Percentiles rank a stretch among this genome's conserved stretches.
phyloP scores from a whole-genome alignment of 495 filamentous ascomycete species.

The Terfezia claveryi region DNA sequence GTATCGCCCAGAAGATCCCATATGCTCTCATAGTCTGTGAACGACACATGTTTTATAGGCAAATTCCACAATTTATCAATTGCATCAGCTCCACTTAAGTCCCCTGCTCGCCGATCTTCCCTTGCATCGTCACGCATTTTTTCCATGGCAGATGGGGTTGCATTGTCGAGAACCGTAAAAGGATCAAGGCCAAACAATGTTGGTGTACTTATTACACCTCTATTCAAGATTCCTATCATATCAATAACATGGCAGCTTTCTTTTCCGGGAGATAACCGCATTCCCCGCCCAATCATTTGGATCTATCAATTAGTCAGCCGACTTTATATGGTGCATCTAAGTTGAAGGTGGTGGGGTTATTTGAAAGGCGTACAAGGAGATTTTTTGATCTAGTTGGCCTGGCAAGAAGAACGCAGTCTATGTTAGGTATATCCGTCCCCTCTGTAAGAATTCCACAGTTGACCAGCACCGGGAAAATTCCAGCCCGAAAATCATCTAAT shows the following conservation, averaged over 20 bases:
- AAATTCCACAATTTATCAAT: background rate
- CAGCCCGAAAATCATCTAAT: constrained; percentile 47
- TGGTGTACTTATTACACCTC: constrained; percentile 69
- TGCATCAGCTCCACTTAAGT: background rate
- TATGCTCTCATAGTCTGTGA: constrained; percentile 76
- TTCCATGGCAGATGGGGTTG: constrained; percentile 34
- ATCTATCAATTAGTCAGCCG: constrained; percentile 17
- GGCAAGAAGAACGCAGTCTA: constrained; percentile 79
- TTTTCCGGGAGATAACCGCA: constrained; percentile 51
- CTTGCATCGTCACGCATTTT: constrained; percentile 27
- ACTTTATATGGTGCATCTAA: no score
- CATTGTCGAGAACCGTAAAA: constrained; percentile 45
- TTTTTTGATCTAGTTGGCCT: constrained; percentile 78
- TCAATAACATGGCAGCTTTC: constrained; percentile 86
- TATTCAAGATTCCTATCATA: constrained; percentile 66
- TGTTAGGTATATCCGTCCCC: constrained; percentile 86
- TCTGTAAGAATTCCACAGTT: constrained; percentile 97
- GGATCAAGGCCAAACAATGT: constrained; percentile 90
- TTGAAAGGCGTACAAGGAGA: constrained; percentile 31
- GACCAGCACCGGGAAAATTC: constrained; percentile 68
- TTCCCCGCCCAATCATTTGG: constrained; percentile 93
- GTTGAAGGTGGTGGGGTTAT: background rate
- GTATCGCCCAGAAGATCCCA: constrained; percentile 73
- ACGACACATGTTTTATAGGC: constrained; percentile 29
- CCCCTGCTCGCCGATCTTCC: constrained; percentile 8